phyloP scores from a whole-genome alignment of 306 rosid genomes.

The Arachis hypogaea region DNA sequence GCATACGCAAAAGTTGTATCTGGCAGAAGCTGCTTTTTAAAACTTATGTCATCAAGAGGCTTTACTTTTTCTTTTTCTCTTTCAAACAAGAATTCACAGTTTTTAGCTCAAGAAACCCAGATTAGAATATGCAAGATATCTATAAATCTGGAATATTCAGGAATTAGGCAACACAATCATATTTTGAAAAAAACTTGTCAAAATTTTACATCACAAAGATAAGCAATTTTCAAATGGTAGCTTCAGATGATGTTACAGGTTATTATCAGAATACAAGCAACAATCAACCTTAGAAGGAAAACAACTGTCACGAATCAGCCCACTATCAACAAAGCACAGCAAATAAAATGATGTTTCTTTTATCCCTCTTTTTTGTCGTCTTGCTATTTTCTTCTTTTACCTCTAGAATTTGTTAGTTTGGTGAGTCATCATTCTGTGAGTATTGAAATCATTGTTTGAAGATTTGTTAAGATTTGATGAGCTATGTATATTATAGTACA shows the following conservation, averaged over 20 bases:
- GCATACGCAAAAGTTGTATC: conserved; percentile 14
- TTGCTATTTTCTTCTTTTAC: too few species aligned
- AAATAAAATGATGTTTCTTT: too few species aligned
- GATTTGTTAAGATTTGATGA: too few species aligned
- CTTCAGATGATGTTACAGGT: conserved; percentile 5
- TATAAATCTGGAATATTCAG: conserved; percentile 5
- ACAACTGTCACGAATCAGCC: too few species aligned
- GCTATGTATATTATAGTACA: too few species aligned
- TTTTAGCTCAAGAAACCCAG: conserved; percentile 23
- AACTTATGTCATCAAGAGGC: conserved; percentile 21
- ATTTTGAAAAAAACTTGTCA: neutral
- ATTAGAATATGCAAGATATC: conserved; percentile 7
- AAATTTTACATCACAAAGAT: conserved; percentile 7
- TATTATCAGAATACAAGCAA: too few species aligned
- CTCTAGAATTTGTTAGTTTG: too few species aligned
- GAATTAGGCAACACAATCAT: conserved; percentile 12
- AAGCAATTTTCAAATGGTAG: conserved; percentile 5
- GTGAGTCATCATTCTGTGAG: too few species aligned
- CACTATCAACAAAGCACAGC: too few species aligned
- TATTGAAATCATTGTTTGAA: too few species aligned
- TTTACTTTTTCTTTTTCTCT: conserved; percentile 12
- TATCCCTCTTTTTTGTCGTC: too few species aligned
- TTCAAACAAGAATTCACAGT: neutral
- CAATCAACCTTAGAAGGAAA: too few species aligned
- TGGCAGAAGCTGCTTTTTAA: conserved; percentile 15